These are phyloP conservation scores for Eucalyptus shirleyi DNA, from an alignment of 345 rosid genomes.

Conservation along the genomic window DNA sequence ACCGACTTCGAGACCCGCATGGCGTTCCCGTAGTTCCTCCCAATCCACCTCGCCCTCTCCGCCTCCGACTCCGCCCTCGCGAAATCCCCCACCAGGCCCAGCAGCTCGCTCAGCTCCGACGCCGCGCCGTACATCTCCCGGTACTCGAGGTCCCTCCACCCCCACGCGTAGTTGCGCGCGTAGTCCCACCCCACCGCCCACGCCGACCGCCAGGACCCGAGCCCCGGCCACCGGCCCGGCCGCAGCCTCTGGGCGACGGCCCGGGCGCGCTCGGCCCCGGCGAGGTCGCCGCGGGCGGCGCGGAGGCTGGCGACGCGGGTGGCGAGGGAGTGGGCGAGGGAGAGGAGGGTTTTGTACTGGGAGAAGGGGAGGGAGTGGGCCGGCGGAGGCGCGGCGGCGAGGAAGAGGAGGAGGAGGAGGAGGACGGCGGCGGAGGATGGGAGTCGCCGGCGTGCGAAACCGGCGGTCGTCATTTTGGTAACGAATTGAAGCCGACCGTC, in stretches of 20 bases:
- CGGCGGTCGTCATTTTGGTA: slow-evolving; percentile 14
- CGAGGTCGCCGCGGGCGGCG: slow-evolving; percentile 47
- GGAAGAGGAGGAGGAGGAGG: slow-evolving; percentile 6
- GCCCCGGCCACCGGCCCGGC: slow-evolving; percentile 12
- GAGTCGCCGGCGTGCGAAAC: background rate
- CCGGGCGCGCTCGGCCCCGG: slow-evolving; percentile 48
- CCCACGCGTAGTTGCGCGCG: slow-evolving; percentile 47
- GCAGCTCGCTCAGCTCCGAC: slow-evolving; percentile 53
- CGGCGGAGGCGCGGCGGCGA: slow-evolving; percentile 9
- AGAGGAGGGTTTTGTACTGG: slow-evolving; percentile 30
- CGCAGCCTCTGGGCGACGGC: slow-evolving; percentile 36
- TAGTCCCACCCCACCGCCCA: slow-evolving; percentile 81
- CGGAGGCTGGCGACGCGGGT: slow-evolving; percentile 71
- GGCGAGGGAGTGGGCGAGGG: slow-evolving; percentile 60
- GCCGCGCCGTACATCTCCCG: slow-evolving; percentile 38
- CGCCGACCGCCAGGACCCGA: slow-evolving; percentile 30
- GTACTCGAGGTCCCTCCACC: slow-evolving; percentile 37
- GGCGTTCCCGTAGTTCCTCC: slow-evolving; percentile 37
- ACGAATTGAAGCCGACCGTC: background rate
- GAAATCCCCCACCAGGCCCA: slow-evolving; percentile 26
- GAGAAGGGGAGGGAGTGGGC: slow-evolving; percentile 14
- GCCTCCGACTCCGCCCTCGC: slow-evolving; percentile 26
- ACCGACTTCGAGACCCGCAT: slow-evolving; percentile 32
- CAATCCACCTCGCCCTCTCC: slow-evolving; percentile 38
- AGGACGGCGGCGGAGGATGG: background rate